Conservation (phyloP, 768 basidiomycete genomes). For the Mycena leptocephala region DNA sequence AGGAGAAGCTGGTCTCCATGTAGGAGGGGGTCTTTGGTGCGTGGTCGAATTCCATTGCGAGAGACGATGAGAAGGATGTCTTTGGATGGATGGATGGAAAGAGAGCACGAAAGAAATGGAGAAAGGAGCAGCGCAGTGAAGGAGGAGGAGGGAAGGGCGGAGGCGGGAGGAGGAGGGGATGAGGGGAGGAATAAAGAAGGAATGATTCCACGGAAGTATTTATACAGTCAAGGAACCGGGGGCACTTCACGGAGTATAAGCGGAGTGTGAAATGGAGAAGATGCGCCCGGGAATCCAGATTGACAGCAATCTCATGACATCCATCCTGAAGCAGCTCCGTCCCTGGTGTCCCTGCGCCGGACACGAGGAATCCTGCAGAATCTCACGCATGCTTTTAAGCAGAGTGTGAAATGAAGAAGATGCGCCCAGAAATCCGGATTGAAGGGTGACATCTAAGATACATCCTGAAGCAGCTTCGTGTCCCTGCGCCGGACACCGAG, state of each 20-base stretch:
- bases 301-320: conserved; percentile 12
- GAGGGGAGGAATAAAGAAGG: conserved; percentile 49
- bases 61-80: conserved; percentile 48
- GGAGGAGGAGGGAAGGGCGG: conserved; percentile 36
- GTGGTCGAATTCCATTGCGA: conserved; percentile 67
- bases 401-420: not conserved
- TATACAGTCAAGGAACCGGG: conserved; percentile 28
- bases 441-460: conserved; percentile 4
- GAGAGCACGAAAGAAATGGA: conserved; percentile 28
- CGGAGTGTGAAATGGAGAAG: not conserved
- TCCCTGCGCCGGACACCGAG: conserved; percentile 24
- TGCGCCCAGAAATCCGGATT: conserved; percentile 16
- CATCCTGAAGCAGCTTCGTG: not conserved
- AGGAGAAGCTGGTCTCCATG: conserved; percentile 62
- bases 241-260: conserved; percentile 27
- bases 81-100: conserved; percentile 46
- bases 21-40: conserved; percentile 62
- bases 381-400: no score
- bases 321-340: conserved; percentile 1
- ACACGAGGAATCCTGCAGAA: no score
- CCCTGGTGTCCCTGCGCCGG: conserved; percentile 11
- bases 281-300: conserved; percentile 16
- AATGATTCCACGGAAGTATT: conserved; percentile 37
- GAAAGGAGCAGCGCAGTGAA: conserved; percentile 30
- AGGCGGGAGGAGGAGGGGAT: conserved; percentile 42